Evolutionary conservation across 164 flowering plant genomes (phyloP), one percentile per base, ranked within the genome.

Genomic region (Cinnamomum chago): DNA sequence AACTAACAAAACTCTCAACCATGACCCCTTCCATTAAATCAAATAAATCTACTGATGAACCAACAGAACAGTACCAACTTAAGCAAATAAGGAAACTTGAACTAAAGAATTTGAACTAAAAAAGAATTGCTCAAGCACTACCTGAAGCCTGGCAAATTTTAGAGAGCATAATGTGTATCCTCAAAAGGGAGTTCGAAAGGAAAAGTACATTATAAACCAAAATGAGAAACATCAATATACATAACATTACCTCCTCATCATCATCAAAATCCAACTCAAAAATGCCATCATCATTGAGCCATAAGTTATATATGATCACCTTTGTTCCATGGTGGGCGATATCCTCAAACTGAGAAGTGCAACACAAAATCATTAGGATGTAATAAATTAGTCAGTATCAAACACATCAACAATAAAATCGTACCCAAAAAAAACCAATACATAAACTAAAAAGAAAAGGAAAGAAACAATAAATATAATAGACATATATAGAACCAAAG

Each of bases 281-380:
- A 58, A 92, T 75, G 67, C 98, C 99, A 80, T 93, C 99, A 80
- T 95, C 98, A 83, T 93, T 92, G 74, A 90, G 85, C 99, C 99
- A 95, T 68, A 95, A 79, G 79, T 92, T 95, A 83, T 79, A 95
- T 72, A 95, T 82, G 0, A 95, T 73, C 47, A 95, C 66, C 80
- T 90, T 95, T 72, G 98, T 95, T 77, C 99, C 99, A 81, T 86
- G 95, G 12, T 82, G 67, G 73, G 90, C 97, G 75, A 95, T 86
- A 82, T 89, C 91, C 50, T 90, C 92, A 83, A 95, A 95, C 99
- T 95, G 84, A 58, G 15, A 85, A 62, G 18, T 50, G 20, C 51
- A 60, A 10, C 77, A 64, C 24, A 50, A 68, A 40, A 10, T 12
- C n/a, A 35, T 40, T 50, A 68, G 28, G 52, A 12, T 40, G 17